Evolutionary conservation across 805 yeast genomes (phyloP).

Genomic region (Saturnispora halmiae): DNA sequence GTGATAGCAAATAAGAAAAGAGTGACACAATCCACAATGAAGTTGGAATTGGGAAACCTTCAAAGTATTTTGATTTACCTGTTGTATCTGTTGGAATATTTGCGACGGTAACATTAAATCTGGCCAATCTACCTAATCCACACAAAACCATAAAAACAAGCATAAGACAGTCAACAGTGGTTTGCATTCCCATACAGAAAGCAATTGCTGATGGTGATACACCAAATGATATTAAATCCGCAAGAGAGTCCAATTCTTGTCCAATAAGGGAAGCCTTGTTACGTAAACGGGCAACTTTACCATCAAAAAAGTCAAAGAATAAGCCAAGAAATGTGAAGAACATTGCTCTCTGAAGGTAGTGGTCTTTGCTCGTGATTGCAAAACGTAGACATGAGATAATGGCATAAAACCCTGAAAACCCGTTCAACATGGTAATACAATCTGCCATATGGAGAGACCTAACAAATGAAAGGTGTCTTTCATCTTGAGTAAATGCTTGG

Average conservation of each 20-base stretch:
- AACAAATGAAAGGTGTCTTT: slow-evolving; percentile 77
- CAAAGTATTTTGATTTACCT: slow-evolving; percentile 88
- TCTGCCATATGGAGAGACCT: slow-evolving; percentile 92
- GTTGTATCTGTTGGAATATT: slow-evolving; percentile 81
- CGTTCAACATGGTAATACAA: slow-evolving; percentile 87
- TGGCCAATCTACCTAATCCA: slow-evolving; percentile 87
- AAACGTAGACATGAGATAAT: slow-evolving; percentile 79
- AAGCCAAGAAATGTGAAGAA: slow-evolving; percentile 81
- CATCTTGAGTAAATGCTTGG: slow-evolving; percentile 70
- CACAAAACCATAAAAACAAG: slow-evolving; percentile 83
- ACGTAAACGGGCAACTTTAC: slow-evolving; percentile 91
- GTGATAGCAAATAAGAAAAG: slow-evolving; percentile 58
- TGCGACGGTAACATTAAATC: slow-evolving; percentile 91
- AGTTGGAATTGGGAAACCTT: slow-evolving; percentile 94
- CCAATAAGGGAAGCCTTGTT: slow-evolving; percentile 91
- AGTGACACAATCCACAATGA: slow-evolving; percentile 63
- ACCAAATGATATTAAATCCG: slow-evolving; percentile 90
- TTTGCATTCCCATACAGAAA: slow-evolving; percentile 79
- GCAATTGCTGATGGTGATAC: slow-evolving; percentile 94
- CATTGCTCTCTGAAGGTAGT: slow-evolving; percentile 80
- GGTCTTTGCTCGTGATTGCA: slow-evolving; percentile 57
- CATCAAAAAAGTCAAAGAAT: slow-evolving; percentile 94
- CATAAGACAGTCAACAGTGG: slow-evolving; percentile 69
- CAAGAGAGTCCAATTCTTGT: slow-evolving; percentile 93
- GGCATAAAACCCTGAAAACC: slow-evolving; percentile 88